Evolutionary conservation across 805 yeast species (phyloP), one percentile per base, ranked within the genome.

Genomic region (Metschnikowia drakensbergensis): DNA sequence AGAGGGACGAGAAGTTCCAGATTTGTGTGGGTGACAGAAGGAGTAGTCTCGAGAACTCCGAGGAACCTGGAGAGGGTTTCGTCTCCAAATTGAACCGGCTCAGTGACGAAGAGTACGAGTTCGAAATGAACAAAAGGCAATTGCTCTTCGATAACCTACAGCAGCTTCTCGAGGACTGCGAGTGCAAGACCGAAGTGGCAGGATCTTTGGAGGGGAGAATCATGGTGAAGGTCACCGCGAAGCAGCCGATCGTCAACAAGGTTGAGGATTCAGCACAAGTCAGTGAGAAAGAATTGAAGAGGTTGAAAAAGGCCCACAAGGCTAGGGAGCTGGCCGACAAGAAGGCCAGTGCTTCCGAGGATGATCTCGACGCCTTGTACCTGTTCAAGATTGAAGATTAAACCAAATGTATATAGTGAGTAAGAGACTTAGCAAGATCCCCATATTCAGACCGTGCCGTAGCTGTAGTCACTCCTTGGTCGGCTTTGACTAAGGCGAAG

Each of bases 1-100:
- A 67, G 33, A 78, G 73, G 49, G 81, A 79, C 13, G 75, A 67
- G 41, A 64, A 58, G 42, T 68, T 71, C 44, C 54, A 62, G 8
- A 57, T 67, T 23, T 58, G 56, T 43, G 52, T 65, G 34, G 63
- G 62, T 9, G 61, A 59, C 10, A 64, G 55, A 39, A 45, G 59
- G 25, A 53, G 56, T n/a, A 46, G 46, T 10, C 32, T 46, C 6
- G 44, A 56, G 22, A 29, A 27, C 26, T 47, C 36, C 4, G 61
- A 52, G 39, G 55, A 51, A 10, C 58, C 51, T 8, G 57, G 45
- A 17, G 60, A 54, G 5, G 53, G 49, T 3, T 25, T 29, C 26
- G 41, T 32, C 7, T 17, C 45, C 31, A 32, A 17, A 7, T 28
- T 48, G 26, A 42, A 27, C 6, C 36, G 37, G 34, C 55, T 47